Evolutionary conservation across 768 basidiomycete species (phyloP), one percentile per base, ranked within the genome.

Genomic region (Tricholoma furcatifolium): DNA sequence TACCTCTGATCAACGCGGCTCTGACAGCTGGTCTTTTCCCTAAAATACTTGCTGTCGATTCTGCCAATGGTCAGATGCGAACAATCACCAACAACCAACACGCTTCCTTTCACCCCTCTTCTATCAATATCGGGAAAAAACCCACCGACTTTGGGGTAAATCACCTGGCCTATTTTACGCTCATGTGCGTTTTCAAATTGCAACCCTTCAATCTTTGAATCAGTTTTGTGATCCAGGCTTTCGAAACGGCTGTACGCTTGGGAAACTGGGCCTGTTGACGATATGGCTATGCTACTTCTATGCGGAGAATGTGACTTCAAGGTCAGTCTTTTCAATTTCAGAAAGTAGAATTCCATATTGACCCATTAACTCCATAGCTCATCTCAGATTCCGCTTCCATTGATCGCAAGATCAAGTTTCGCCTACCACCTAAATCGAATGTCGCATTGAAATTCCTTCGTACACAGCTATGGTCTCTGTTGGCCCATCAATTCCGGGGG

Each of bases 261-360:
- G 93, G 96, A 98, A 68, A 93, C 88, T 0, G 85, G 91, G 6
- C 91, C 93, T 5, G 82, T 91, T 7, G 91, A 97, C 57, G 91
- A 96, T 59, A 67, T 90, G 23, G 82, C 91, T 4, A 67, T 98
- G 47, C 63, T 92, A 23, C 73, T 98, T 15, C 71, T 98, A 1
- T 98, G 94, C 54, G 96, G 96, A 8, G 96, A 98, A 56, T 74
- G 80, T 20, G 96, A 98, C 51, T 87, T 91, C 74, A 94, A 88
- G 81, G 93, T 66, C 52, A 39, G 18, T 10, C 40, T 8, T 18
- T 30, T 17, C 39, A 30, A 10, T 35, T 12, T 23, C 3, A 3
- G 18, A 47, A 12, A 8, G 21, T 6, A 1, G 10, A 4, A n/a
- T 36, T 8, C 23, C 5, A 6, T n/a, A 20, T 24, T 4, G 20